These are phyloP conservation scores for Calonectria crousiana DNA, from an alignment of 2,329 filamentous ascomycete species.

Conservation along the genomic window DNA sequence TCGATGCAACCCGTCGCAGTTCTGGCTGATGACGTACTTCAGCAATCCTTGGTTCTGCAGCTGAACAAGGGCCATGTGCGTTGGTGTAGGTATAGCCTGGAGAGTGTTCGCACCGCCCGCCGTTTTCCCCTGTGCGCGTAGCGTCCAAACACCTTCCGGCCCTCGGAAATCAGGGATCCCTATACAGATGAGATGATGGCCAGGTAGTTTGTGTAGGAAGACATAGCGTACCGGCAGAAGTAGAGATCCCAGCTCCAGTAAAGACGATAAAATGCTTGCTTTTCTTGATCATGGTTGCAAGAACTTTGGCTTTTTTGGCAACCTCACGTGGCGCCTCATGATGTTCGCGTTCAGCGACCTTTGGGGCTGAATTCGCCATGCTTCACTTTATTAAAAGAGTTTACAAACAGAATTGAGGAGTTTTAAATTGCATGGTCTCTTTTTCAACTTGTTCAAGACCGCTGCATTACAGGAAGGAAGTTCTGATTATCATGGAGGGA, in stretches of 20 bases:
- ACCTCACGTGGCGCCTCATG: conserved; percentile 25
- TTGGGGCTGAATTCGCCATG: conserved; percentile 34
- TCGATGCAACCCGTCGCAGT: conserved; percentile 55
- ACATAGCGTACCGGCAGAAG: conserved; percentile 53
- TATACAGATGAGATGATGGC: conserved; percentile 20
- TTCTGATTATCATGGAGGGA: not conserved
- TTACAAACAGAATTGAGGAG: accelerated
- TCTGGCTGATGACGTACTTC: conserved; percentile 59
- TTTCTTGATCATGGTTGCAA: conserved; percentile 52
- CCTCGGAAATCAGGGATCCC: conserved; percentile 63
- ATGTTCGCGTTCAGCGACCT: conserved; percentile 28
- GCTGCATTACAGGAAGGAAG: not conserved
- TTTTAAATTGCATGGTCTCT: not conserved
- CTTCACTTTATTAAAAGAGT: not conserved
- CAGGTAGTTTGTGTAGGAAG: accelerated
- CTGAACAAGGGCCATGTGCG: conserved; percentile 61
- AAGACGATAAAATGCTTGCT: conserved; percentile 61
- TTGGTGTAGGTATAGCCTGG: conserved; percentile 58
- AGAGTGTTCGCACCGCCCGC: conserved; percentile 52
- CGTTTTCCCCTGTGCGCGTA: conserved; percentile 55
- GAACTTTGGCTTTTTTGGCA: conserved; percentile 50
- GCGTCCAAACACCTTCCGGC: conserved; percentile 59
- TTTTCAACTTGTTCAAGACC: not conserved
- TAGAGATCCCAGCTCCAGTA: conserved; percentile 61
- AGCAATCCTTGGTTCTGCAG: conserved; percentile 55